Conservation (phyloP, 1,284 basidiomycete genomes). For the Trichosporon asahii region DNA sequence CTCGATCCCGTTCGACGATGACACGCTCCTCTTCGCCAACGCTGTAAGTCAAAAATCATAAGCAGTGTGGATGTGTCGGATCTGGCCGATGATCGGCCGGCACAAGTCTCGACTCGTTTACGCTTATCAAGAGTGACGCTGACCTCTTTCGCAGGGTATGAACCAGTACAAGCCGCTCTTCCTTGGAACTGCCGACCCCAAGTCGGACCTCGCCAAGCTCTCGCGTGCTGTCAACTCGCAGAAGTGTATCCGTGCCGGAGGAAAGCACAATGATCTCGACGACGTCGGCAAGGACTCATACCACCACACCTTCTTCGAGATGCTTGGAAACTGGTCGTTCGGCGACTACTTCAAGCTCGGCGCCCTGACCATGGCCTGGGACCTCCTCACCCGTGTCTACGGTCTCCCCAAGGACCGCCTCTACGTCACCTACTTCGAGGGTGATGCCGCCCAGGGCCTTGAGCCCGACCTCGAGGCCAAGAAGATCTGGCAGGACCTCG, state of each 20-base stretch:
- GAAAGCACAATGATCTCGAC: conserved; percentile 98
- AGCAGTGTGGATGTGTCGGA: not conserved
- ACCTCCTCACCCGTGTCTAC: conserved; percentile 81
- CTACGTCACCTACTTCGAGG: conserved; percentile 98
- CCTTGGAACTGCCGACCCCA: conserved; percentile 89
- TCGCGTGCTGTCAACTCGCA: conserved; percentile 93
- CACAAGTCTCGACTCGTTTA: not conserved
- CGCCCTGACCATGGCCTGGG: conserved; percentile 89
- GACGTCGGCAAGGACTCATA: conserved; percentile 89
- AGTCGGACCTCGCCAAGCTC: conserved; percentile 80
- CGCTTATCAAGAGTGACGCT: not conserved
- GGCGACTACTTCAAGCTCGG: conserved; percentile 99
- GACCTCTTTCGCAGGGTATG: conserved; percentile 62
- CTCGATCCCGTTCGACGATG: conserved; percentile 94
- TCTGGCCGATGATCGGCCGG: not conserved
- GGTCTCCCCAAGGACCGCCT: conserved; percentile 83
- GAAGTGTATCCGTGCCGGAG: conserved; percentile 96
- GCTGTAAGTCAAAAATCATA: conserved; percentile 57
- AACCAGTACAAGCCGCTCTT: conserved; percentile 98
- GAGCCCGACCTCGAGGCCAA: conserved; percentile 82
- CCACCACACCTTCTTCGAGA: conserved; percentile 94
- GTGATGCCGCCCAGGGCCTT: conserved; percentile 79
- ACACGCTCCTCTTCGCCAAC: conserved; percentile 95
- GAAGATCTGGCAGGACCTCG: conserved; percentile 80
- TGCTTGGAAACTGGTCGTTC: conserved; percentile 99